Percentiles rank a stretch among this genome's conserved stretches.
These are phyloP conservation scores for Exsudoporus floridanus DNA, from an alignment of 1,284 basidiomycete species.

Conservation along the genomic window DNA sequence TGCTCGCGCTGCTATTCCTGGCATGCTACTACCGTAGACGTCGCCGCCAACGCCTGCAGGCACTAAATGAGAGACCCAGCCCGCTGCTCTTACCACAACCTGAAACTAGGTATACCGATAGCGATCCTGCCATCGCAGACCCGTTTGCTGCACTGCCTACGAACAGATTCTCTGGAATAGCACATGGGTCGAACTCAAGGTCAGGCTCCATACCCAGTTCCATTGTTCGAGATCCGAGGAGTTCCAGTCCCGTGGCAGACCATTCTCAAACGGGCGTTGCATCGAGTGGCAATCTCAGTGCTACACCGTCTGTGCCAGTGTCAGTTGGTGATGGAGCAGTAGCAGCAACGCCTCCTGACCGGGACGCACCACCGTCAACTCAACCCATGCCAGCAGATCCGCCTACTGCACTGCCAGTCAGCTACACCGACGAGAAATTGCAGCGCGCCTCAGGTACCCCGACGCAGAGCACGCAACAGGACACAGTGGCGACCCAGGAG, in stretches of 20 bases:
- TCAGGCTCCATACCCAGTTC: neutral
- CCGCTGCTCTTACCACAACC: slow-evolving; percentile 6
- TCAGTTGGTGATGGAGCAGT: neutral
- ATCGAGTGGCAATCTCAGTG: slow-evolving; percentile 6
- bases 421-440: slow-evolving; percentile 15
- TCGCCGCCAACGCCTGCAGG: neutral
- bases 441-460: neutral
- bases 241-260: neutral
- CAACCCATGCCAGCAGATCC: neutral
- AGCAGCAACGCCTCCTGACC: neutral
- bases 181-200: slow-evolving; percentile 12
- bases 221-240: neutral
- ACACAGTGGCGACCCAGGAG: neutral
- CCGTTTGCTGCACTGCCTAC: slow-evolving; percentile 3
- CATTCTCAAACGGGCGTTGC: neutral
- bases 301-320: neutral
- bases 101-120: neutral
- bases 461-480: neutral
- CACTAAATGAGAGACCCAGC: slow-evolving; percentile 6
- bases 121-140: neutral
- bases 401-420: neutral
- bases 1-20: slow-evolving; percentile 17
- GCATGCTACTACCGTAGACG: slow-evolving; percentile 12
- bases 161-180: neutral
- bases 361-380: neutral